Conservation (phyloP, 1,284 basidiomycete species). For the Phlebopus sp. region DNA sequence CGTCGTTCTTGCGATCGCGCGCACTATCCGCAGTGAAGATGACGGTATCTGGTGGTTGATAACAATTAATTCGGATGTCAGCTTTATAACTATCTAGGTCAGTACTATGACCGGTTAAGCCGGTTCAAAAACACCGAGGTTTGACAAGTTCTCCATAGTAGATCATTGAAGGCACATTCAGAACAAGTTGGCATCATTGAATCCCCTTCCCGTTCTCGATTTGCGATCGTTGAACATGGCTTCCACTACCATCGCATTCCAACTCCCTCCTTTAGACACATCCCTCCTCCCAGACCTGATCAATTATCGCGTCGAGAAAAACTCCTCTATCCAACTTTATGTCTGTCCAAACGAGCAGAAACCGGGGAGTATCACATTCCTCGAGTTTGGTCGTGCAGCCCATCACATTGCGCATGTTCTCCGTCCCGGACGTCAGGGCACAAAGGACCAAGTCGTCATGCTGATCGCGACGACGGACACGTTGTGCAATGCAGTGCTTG, state of each 20-base stretch:
- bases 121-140: no score
- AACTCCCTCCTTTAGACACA: conserved; percentile 10
- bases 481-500: conserved; percentile 24
- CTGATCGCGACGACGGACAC: conserved; percentile 29
- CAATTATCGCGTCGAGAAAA: conserved; percentile 19
- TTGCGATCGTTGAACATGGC: background rate
- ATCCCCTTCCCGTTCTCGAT: no score
- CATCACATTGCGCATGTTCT: conserved; percentile 23
- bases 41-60: no score
- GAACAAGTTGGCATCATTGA: no score
- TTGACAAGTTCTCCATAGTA: no score
- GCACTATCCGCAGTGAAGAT: no score
- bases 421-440: conserved; percentile 13
- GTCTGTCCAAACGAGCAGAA: conserved; percentile 12
- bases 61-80: no score
- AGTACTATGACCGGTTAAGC: no score
- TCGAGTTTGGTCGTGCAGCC: conserved; percentile 27
- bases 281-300: conserved; percentile 13
- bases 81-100: no score
- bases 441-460: conserved; percentile 24
- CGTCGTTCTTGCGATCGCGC: no score
- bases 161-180: no score
- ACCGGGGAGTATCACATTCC: conserved; percentile 14
- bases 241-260: background rate
- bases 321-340: conserved; percentile 16